These are phyloP conservation scores for Coprinopsis strossmayeri DNA, from an alignment of 768 basidiomycete species.

Conservation along the genomic window DNA sequence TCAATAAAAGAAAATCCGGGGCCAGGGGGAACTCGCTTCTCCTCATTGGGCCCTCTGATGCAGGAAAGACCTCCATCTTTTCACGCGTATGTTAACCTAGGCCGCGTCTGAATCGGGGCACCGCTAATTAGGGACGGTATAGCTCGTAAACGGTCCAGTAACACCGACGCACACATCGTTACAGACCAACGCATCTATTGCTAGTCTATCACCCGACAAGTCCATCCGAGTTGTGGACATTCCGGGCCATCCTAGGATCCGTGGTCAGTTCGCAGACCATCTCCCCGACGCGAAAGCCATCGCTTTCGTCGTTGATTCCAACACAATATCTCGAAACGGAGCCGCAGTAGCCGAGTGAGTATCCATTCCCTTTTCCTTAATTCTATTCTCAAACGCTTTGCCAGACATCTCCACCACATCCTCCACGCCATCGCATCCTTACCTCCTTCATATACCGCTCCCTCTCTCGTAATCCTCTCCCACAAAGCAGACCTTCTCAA, in stretches of 20 bases:
- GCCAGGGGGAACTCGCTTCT: slow-evolving; percentile 57
- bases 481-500: slow-evolving; percentile 75
- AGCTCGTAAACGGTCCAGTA: slow-evolving; percentile 63
- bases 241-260: slow-evolving; percentile 80
- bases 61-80: slow-evolving; percentile 76
- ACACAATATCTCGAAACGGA: slow-evolving; percentile 70
- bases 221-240: slow-evolving; percentile 59
- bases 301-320: slow-evolving; percentile 77
- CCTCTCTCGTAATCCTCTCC: slow-evolving; percentile 60
- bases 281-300: slow-evolving; percentile 56
- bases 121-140: slow-evolving; percentile 8
- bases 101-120: too few relatives aligned
- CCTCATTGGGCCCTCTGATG: slow-evolving; percentile 69
- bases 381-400: slow-evolving; percentile 7
- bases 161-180: slow-evolving; percentile 72
- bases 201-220: slow-evolving; percentile 38
- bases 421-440: slow-evolving; percentile 65
- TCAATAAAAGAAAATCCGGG: slow-evolving; percentile 36
- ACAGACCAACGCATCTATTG: slow-evolving; percentile 56
- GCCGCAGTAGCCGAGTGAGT: slow-evolving; percentile 76
- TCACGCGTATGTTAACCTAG: slow-evolving; percentile 64
- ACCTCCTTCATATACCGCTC: slow-evolving; percentile 60
- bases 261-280: slow-evolving; percentile 66
- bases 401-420: slow-evolving; percentile 68
- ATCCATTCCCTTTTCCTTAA: slow-evolving; percentile 1